Base-by-base conservation (phyloP, 768 basidiomycete genomes). In the Boletus subparvulus region DNA sequence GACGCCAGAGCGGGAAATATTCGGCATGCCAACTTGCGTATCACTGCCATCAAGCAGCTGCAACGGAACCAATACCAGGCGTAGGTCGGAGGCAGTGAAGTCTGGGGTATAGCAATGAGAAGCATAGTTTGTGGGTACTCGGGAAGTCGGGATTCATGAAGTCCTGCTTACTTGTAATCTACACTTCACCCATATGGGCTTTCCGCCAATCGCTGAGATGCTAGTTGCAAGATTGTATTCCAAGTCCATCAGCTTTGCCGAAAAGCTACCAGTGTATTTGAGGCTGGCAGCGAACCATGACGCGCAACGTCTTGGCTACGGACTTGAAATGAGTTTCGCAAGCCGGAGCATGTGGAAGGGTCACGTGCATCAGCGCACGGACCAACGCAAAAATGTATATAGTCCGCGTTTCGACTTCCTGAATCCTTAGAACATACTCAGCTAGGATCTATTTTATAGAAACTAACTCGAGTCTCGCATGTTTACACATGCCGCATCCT, bases 381-480 rank as follows among this genome's bases (percentile, higher is more conserved):
- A 64, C 80, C 79, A 76, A 6, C 16, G 0, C 7, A 2, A 42
- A 56, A 65, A 58, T 1, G 4, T 74, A 75, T 75, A 80, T 71
- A 80, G 60, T 46, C 63, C 37, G 46, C 1, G 36, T 1, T 1
- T 35, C 33, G 16, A 44, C 56, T 51, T 21, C 0, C 14, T 63
- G 63, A 66, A 70, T 76, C 82, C 67, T 76, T 62, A 86, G 84
- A 85, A 84, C 83, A 85, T 85, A 86, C 84, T 85, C 84, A 83
- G 82, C 80, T 83, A 86, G 84, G 84, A 85, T 86, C 84, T 86
- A 82, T 86, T 85, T 69, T 84, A 85, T 83, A 86, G 84, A 82
- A 83, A 83, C 83, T 84, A 81, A 85, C 84, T 73, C 82, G 83
- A 83, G 83, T 86, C 83, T 84, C 81, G 85, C 84, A 86, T 84